A percentile compares a stretch with the other conserved stretches of the same genome.
Conservation (phyloP, 2,329 filamentous ascomycete genomes). For the Beauveria caledonica region DNA sequence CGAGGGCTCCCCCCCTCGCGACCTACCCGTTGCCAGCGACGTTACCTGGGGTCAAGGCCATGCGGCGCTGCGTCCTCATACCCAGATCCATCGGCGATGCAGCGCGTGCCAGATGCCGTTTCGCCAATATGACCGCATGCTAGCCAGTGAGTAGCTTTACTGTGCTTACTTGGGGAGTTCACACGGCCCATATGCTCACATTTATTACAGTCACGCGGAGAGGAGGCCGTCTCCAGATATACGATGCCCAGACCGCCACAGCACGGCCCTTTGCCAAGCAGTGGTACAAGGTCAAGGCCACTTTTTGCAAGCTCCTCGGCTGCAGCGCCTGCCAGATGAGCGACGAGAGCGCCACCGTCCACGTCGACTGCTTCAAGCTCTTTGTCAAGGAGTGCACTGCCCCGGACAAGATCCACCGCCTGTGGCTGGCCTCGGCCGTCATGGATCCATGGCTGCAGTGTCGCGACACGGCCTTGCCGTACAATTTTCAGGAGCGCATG, state of each 20-base stretch:
- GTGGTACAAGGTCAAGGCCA: conserved; percentile 2
- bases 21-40: background rate
- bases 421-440: conserved; percentile 1
- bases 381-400: background rate
- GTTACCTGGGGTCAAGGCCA: background rate
- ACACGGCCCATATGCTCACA: background rate
- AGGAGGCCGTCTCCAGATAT: background rate
- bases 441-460: conserved; percentile 6
- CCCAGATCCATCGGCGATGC: conserved; percentile 6
- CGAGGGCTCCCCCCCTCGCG: background rate
- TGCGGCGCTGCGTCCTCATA: background rate
- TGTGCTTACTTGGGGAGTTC: background rate
- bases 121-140: background rate
- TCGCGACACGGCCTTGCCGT: background rate
- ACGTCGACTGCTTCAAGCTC: conserved; percentile 7
- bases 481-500: conserved; percentile 1
- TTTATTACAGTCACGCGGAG: background rate
- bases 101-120: conserved; percentile 5
- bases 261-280: background rate
- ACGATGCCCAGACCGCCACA: conserved; percentile 1
- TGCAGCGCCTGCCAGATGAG: background rate
- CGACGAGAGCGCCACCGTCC: conserved; percentile 2
- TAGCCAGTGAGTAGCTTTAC: background rate
- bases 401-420: conserved; percentile 4
- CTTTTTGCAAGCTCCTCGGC: background rate